Evolutionary conservation across 495 filamentous ascomycete genomes (phyloP), one percentile per base, ranked within the genome.

Genomic region (Aspergillus panamensis): DNA sequence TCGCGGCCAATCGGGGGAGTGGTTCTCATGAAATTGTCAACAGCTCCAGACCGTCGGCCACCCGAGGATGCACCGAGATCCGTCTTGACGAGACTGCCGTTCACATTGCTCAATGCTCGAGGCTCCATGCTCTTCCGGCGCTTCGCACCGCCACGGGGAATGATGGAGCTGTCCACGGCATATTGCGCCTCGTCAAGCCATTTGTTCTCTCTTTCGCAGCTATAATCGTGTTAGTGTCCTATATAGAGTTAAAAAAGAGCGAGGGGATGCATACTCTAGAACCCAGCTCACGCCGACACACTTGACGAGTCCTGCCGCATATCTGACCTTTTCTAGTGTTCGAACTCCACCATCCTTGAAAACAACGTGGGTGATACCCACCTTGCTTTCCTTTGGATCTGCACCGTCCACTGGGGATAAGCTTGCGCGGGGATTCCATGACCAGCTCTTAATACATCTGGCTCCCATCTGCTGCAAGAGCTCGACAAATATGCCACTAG

Each of bases 121-220:
- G 92, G 92, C 71, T 96, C 90, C 92, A 96, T 96, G 58, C 87
- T 91, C 81, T 95, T 96, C 35, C 90, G 82, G 32, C 91, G 84
- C 58, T 90, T 86, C 42, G 81, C 80, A 16, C 89, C 89, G 8
- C 88, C 90, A 2, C 90, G 86, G 17, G 90, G 90, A 32, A 93
- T 74, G 32, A 85, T 73, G 1, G 84, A 77, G 32, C 84, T 87
- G 68, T 92, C 87, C 17, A 93, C 82, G 20, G 79, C 75, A 66
- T 96, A 95, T 3, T 81, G 73, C 4, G 74, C 66, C 63, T 91
- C 87, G 43, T 87, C 82, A 9, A 89, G 73, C 87, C 86, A 96
- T 69, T 83, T 75, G 58, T 87, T 86, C 68, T 92, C 86, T 29
- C 87, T 79, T 66, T 95, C 88, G 65, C 91, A 96, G 63, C 88